A percentile compares a stretch with the other conserved stretches of the same genome.
phyloP scores from a whole-genome alignment of 495 filamentous ascomycete species.

The Glarea lozoyensis region DNA sequence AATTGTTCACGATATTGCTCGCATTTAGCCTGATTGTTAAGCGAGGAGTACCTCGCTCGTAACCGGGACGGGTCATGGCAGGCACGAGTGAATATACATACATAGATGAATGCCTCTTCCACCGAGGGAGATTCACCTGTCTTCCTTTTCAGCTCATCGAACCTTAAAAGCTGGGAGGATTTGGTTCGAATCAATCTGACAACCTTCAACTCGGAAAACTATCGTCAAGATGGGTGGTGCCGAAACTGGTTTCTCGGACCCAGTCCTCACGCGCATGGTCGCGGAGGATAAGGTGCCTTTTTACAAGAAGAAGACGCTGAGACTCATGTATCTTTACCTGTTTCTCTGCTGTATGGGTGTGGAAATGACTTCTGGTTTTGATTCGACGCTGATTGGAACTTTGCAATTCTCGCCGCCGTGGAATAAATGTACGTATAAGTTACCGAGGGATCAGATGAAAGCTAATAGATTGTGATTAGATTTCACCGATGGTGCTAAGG shows the following conservation, averaged over 20 bases:
- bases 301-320: slow-evolving; percentile 16
- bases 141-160: too few species aligned
- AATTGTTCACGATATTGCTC: too few species aligned
- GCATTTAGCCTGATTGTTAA: too few species aligned
- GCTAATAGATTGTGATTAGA: background rate
- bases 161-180: too few species aligned
- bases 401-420: slow-evolving; percentile 2
- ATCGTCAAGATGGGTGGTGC: too few species aligned
- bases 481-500: slow-evolving; percentile 7
- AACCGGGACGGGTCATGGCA: too few species aligned
- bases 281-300: slow-evolving; percentile 27
- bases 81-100: too few species aligned
- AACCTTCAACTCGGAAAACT: too few species aligned
- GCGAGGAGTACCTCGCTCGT: too few species aligned
- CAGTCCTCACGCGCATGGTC: slow-evolving; percentile 42
- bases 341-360: slow-evolving; percentile 11
- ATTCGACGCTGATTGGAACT: slow-evolving; percentile 1
- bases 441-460: background rate
- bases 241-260: slow-evolving; percentile 20
- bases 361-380: slow-evolving; percentile 9
- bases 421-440: background rate
- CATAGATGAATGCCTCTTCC: too few species aligned
- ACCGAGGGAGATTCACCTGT: too few species aligned
- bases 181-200: too few species aligned
- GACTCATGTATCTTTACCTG: slow-evolving; percentile 10